Percentiles rank a stretch among this genome's conserved stretches.
Conservation (phyloP, 2,329 filamentous ascomycete genomes). For the Myriangium duriaei region DNA sequence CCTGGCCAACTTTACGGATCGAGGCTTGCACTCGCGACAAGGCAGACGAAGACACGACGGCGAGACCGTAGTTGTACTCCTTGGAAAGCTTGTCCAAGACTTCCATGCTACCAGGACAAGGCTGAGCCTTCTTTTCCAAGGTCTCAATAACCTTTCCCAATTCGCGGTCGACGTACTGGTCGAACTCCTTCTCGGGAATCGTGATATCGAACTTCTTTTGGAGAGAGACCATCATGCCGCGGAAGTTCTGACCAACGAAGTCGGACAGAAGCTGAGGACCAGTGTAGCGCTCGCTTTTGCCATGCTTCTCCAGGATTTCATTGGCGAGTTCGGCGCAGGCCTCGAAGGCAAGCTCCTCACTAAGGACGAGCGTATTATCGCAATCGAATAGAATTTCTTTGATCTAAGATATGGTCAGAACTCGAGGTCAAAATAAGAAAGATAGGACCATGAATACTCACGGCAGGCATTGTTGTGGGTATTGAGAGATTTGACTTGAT, state of each 20-base stretch:
- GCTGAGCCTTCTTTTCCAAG: slow-evolving; percentile 49
- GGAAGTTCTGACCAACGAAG: slow-evolving; percentile 91
- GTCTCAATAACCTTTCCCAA: slow-evolving; percentile 75
- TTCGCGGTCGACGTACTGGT: slow-evolving; percentile 62
- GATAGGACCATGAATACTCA: slow-evolving; percentile 8
- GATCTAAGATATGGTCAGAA: slow-evolving; percentile 18
- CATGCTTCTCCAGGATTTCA: slow-evolving; percentile 59
- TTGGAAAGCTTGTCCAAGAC: slow-evolving; percentile 54
- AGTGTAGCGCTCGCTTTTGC: slow-evolving; percentile 58
- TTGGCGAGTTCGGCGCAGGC: slow-evolving; percentile 84
- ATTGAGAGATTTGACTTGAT: slow-evolving; percentile 3
- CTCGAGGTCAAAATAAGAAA: neutral
- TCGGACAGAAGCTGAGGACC: slow-evolving; percentile 66
- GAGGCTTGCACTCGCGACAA: slow-evolving; percentile 65
- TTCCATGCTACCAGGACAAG: slow-evolving; percentile 13
- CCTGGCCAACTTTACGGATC: slow-evolving; percentile 66
- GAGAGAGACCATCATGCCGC: slow-evolving; percentile 72
- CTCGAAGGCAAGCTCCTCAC: slow-evolving; percentile 82
- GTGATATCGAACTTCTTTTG: slow-evolving; percentile 64
- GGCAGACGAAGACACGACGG: slow-evolving; percentile 72
- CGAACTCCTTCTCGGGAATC: slow-evolving; percentile 54
- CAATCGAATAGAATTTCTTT: slow-evolving; percentile 43
- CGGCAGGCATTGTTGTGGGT: slow-evolving; percentile 3
- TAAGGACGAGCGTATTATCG: slow-evolving; percentile 88
- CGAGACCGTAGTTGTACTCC: slow-evolving; percentile 43